Conservation (phyloP, 2,329 filamentous ascomycete genomes). For the Paecilomyces niveus region DNA sequence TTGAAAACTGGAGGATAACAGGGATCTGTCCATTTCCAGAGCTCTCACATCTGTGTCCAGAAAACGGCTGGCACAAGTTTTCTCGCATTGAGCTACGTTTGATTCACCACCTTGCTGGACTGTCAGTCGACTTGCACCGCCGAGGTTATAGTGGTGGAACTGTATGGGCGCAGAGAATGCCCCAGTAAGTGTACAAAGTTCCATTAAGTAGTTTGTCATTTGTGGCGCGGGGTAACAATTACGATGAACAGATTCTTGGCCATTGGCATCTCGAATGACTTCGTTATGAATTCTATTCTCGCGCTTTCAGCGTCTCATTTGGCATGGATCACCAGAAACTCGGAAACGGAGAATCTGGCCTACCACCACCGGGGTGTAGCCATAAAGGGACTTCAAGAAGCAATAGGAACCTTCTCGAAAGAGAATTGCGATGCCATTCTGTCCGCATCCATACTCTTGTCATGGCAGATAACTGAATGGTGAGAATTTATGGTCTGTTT, state of each 20-base stretch:
- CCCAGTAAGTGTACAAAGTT: conserved; percentile 59
- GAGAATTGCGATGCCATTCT: conserved; percentile 86
- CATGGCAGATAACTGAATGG: conserved; percentile 97
- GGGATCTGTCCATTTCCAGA: conserved; percentile 80
- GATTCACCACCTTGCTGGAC: conserved; percentile 81
- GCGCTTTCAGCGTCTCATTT: conserved; percentile 94
- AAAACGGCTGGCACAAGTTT: conserved; percentile 64
- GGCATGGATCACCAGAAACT: conserved; percentile 79
- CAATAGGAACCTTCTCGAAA: conserved; percentile 75
- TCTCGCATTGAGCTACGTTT: conserved; percentile 74
- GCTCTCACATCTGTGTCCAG: conserved; percentile 64
- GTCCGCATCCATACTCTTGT: conserved; percentile 82
- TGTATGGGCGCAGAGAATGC: conserved; percentile 87
- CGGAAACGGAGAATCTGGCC: conserved; percentile 77
- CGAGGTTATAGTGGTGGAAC: conserved; percentile 77
- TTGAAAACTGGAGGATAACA: conserved; percentile 76
- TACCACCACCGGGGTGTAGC: conserved; percentile 84
- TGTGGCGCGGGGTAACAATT: conserved; percentile 1
- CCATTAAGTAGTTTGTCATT: neutral
- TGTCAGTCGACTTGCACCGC: conserved; percentile 73
- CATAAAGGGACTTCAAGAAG: conserved; percentile 78
- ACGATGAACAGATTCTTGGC: conserved; percentile 61
- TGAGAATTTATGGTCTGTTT: conserved; percentile 44
- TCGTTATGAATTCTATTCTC: conserved; percentile 89
- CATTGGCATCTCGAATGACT: conserved; percentile 72